Conservation (phyloP, 139 green algal genomes). For the Chlorella ohadii region DNA sequence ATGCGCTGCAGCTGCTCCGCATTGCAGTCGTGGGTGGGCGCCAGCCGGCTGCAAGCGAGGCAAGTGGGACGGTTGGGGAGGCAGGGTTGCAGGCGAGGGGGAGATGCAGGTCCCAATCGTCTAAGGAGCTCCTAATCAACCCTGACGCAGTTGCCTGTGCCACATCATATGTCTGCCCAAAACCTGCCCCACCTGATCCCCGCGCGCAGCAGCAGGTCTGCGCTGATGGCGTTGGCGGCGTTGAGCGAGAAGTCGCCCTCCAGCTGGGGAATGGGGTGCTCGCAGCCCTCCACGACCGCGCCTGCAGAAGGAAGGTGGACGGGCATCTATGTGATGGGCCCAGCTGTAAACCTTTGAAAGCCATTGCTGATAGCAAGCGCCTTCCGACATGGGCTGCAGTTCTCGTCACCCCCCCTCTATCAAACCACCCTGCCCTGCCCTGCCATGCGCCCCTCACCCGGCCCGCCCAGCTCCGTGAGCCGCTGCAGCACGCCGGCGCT, state of each 20-base stretch:
- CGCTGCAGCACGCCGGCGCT: constrained; percentile 73
- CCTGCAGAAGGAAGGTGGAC: constrained; percentile 6
- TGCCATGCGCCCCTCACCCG: constrained; percentile 24
- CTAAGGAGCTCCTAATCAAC: no score
- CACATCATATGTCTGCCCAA: not conserved
- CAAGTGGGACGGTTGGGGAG: not conserved
- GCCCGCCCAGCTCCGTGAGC: constrained; percentile 59
- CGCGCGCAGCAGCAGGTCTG: constrained; percentile 63
- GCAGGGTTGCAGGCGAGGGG: not conserved
- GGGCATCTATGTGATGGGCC: no score
- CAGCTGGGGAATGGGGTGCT: constrained; percentile 54
- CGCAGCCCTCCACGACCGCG: not conserved
- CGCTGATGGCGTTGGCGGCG: constrained; percentile 76
- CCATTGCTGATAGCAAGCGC: no score
- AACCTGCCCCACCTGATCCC: constrained; percentile 30
- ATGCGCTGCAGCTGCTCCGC: constrained; percentile 66
- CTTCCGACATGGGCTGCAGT: no score
- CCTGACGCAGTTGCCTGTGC: no score
- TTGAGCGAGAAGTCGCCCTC: constrained; percentile 90
- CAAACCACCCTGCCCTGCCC: no score
- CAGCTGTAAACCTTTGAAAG: no score
- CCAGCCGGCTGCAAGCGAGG: constrained; percentile 45
- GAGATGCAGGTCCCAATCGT: no score
- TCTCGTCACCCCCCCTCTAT: no score
- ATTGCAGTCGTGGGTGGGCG: constrained; percentile 85